Base-by-base conservation (phyloP, 306 rosid genomes). In the Urtica urens region DNA sequence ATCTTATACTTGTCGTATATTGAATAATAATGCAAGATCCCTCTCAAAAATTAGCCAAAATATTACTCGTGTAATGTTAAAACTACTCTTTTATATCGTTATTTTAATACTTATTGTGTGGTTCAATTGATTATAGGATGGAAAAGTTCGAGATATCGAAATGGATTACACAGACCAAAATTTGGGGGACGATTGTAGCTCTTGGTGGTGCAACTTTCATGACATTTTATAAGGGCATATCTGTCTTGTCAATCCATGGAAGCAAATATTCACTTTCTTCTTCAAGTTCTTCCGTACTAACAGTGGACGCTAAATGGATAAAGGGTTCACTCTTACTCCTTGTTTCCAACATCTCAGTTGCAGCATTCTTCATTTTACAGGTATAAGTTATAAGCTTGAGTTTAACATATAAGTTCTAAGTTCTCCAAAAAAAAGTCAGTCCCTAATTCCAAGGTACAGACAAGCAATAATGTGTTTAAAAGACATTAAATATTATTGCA, bases 271-370 rank as follows among this genome's bases (percentile, higher is more conserved):
- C 43, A 7, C 48, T 26, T 38, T 51, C 20, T 27, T n/a, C n/a
- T n/a, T n/a, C n/a, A n/a, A 15, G 19, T 19, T 9, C 40, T 34
- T 47, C 67, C 2, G 26, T 13, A 13, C 3, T 21, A 17, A n/a
- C 51, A 5, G 1, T 30, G 7, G 49, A 48, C 19, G 37, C 18
- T 18, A 27, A 38, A 4, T 60, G 43, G 41, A 31, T 60, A 23
- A 67, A 54, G 34, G 67, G 67, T 39, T 60, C 54, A 4, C 16
- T 67, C 29, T 8, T 60, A n/a, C 67, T 54, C 27, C 1, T 31
- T 3, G 22, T 54, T 53, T 41, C 67, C 2, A 31, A 0, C 18
- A 0, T 27, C 26, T 55, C 63, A 9, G n/a, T 48, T 0, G 31
- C 59, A 4, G 42, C 53, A 37, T 38, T 33, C 22, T 54, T 46